Base-by-base conservation (phyloP, 2,329 filamentous ascomycete genomes). In the Keithomyces neogunnii region DNA sequence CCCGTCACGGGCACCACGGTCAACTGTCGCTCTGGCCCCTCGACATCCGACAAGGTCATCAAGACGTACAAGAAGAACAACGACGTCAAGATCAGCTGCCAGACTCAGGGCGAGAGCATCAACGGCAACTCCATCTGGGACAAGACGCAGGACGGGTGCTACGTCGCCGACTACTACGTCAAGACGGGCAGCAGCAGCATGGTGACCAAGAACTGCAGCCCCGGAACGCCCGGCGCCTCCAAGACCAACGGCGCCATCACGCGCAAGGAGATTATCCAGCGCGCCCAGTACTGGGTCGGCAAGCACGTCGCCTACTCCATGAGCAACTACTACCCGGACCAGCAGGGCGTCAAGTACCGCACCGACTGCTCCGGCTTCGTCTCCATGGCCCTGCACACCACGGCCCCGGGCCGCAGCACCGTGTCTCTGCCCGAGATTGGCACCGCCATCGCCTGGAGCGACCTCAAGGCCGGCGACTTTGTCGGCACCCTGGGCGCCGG, bases 121-220 rank as follows among this genome's bases (percentile, higher is more conserved):
- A 45, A 55, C 29, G 54, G 54, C 36, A 47, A 53, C 29, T 52
- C 31, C 31, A 46, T 56, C 44, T 56, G 55, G 51, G 55, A 53
- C 31, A 56, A 53, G 48, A 56, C 51, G 1, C 19, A 45, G 4
- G 53, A 54, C 43, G 55, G 52, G 36, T 56, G 55, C 50, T 53
- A 54, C 39, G 55, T 57, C 35, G 43, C 51, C 13, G 50, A 52
- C 50, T 51, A 56, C 39, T 57, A 56, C 49, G 55, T 57, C 47
- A 52, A 52, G 47, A 55, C 53, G 3, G 53, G 53, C 38, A 53
- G 48, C 19, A 47, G 30, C 33, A 35, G 28, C 51, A 45, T 36
- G 30, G 53, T 53, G 33, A 30, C 45, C 19, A 38, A 11, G 9
- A 35, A 43, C 10, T 49, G 52, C 32, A 6, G 38, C 38, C 19